Base-by-base conservation (phyloP, 129 eudicot species). In the Saussurea involucrata region DNA sequence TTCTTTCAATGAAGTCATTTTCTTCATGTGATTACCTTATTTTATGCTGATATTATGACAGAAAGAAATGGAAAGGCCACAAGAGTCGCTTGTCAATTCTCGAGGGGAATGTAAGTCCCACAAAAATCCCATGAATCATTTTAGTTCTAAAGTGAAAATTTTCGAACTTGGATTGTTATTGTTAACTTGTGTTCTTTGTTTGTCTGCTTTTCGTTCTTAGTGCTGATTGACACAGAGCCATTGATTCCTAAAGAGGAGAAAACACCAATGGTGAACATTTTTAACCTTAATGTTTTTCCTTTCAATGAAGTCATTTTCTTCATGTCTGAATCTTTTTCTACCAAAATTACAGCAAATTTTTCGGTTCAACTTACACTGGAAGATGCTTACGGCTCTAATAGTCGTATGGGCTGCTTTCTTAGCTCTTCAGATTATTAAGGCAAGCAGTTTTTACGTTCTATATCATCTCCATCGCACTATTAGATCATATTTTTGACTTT, bases 351-450 rank as follows among this genome's bases (percentile, higher is more conserved):
- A 95, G 99, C 82, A 95, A 92, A 89, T 81, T 24, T 22, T 92
- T n/a, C n/a, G n/a, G n/a, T n/a, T n/a, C n/a, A n/a, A n/a, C n/a
- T n/a, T n/a, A n/a, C n/a, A n/a, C n/a, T n/a, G n/a, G n/a, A n/a
- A n/a, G n/a, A n/a, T n/a, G n/a, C n/a, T n/a, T n/a, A n/a, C n/a
- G n/a, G n/a, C n/a, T n/a, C n/a, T n/a, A n/a, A n/a, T n/a, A n/a
- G n/a, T n/a, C n/a, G n/a, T n/a, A 37, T 95, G 99, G 97, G 72
- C 70, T 28, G 75, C 82, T 32, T 95, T 92, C 40, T 75, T 95
- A 81, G 83, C 88, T 69, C 92, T 95, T 74, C 99, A 95, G 78
- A 73, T 95, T 70, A 64, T 82, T 12, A 95, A 95, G 93, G 98
- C 86, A 86, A 83, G 90, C 63, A 12, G 57, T 67, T 73, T 32